Evolutionary conservation across 148 eudicot species (phyloP).

Genomic region (Heliosperma pusillum): DNA sequence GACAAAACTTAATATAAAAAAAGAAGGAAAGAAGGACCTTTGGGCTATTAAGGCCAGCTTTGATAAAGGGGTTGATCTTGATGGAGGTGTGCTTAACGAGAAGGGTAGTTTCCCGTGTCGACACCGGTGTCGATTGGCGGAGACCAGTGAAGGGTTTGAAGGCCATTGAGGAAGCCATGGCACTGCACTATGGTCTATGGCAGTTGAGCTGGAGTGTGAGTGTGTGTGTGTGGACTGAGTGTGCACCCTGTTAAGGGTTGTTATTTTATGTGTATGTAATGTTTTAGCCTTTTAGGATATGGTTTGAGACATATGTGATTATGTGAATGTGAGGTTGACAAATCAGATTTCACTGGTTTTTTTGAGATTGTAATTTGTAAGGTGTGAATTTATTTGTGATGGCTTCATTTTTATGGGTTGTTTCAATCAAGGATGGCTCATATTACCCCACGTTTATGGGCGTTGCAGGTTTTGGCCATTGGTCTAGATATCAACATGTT

Average conservation of each 20-base stretch:
- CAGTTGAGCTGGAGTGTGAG: not conserved
- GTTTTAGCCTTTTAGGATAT: slow-evolving; percentile 55
- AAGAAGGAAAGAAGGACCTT: slow-evolving; percentile 30
- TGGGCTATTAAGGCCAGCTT: slow-evolving; percentile 52
- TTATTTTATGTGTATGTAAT: not conserved
- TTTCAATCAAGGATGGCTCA: not conserved
- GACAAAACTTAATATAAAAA: not conserved
- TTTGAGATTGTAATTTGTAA: slow-evolving; percentile 27
- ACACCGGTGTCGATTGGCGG: slow-evolving; percentile 49
- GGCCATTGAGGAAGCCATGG: slow-evolving; percentile 62
- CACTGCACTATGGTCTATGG: not conserved
- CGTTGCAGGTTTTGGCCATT: not conserved
- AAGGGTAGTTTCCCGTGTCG: slow-evolving; percentile 17
- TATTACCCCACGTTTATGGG: not conserved
- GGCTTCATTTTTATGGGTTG: slow-evolving; percentile 4
- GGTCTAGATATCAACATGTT: not conserved
- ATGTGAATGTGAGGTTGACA: slow-evolving; percentile 6
- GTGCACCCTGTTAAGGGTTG: not conserved
- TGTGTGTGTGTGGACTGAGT: not conserved
- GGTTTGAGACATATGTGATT: slow-evolving; percentile 40
- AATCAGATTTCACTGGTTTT: slow-evolving; percentile 39
- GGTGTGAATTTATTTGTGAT: slow-evolving; percentile 39
- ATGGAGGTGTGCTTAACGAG: slow-evolving; percentile 11
- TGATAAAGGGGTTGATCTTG: slow-evolving; percentile 24
- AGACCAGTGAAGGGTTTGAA: slow-evolving; percentile 84